Conservation (phyloP, 768 basidiomycete genomes). For the Rhizopogon salebrosus region DNA sequence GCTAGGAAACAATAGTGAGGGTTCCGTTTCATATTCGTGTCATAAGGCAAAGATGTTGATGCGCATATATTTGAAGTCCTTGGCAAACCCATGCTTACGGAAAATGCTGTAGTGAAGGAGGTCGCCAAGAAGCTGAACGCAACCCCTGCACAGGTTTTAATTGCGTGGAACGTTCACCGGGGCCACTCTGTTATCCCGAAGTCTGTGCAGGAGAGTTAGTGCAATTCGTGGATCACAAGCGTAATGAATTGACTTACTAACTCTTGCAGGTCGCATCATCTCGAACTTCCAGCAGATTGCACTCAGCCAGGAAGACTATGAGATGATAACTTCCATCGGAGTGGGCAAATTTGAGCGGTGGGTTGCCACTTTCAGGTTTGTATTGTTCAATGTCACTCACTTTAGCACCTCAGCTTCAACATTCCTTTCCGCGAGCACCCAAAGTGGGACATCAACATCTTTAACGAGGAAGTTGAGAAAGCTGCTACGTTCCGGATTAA, state of each 20-base stretch:
- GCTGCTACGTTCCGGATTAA: conserved; percentile 27
- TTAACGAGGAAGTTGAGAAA: conserved; percentile 57
- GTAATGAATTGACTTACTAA: background rate
- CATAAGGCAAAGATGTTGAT: background rate
- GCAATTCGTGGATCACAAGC: background rate
- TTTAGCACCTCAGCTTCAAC: conserved; percentile 36
- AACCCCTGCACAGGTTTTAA: conserved; percentile 74
- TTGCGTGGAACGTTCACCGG: conserved; percentile 74
- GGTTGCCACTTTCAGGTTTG: background rate
- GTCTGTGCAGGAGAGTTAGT: conserved; percentile 55
- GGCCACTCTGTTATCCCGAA: conserved; percentile 86
- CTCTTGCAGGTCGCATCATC: conserved; percentile 47
- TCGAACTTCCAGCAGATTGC: conserved; percentile 77
- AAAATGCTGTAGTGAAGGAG: conserved; percentile 53
- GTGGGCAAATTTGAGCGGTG: conserved; percentile 31
- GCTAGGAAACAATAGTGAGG: conserved; percentile 74
- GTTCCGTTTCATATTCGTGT: background rate
- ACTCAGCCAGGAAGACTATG: conserved; percentile 62
- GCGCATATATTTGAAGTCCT: conserved; percentile 34
- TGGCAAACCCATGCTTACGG: conserved; percentile 62
- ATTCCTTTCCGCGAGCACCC: conserved; percentile 56
- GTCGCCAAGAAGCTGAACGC: conserved; percentile 60
- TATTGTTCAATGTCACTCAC: background rate
- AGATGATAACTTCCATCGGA: conserved; percentile 40
- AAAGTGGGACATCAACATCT: conserved; percentile 70